Evolutionary conservation across 2,329 filamentous ascomycete species (phyloP).

Genomic region (Orbilia blumenaviensis): DNA sequence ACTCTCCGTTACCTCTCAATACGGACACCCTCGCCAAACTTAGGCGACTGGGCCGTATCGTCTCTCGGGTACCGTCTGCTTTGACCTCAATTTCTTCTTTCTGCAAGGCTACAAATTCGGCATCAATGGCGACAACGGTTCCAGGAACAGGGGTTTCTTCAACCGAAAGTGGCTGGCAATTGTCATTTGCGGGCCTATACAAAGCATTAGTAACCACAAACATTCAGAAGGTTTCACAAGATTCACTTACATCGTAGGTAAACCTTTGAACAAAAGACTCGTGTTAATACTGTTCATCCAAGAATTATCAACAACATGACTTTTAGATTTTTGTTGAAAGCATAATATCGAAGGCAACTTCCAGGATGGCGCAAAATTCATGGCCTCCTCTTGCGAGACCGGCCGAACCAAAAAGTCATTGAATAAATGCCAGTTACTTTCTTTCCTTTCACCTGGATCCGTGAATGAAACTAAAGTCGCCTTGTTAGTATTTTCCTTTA

Average conservation of each 20-base stretch:
- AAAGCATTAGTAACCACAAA: constrained; percentile 52
- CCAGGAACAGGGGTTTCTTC: constrained; percentile 74
- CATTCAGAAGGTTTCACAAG: constrained; percentile 59
- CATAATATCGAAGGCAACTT: constrained; percentile 88
- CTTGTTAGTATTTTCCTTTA: not conserved
- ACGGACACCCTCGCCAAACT: constrained; percentile 94
- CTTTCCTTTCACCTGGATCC: constrained; percentile 67
- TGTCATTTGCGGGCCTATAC: constrained; percentile 63
- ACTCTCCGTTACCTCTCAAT: constrained; percentile 78
- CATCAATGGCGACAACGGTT: constrained; percentile 87
- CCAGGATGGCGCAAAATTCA: constrained; percentile 90
- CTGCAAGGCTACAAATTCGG: constrained; percentile 92
- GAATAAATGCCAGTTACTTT: constrained; percentile 90
- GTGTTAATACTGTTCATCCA: constrained; percentile 90
- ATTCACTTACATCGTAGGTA: constrained; percentile 17
- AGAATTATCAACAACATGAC: constrained; percentile 81
- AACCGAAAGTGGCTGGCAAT: constrained; percentile 70
- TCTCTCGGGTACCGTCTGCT: constrained; percentile 89
- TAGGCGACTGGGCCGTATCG: constrained; percentile 87
- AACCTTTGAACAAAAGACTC: constrained; percentile 79
- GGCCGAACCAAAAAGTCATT: constrained; percentile 94
- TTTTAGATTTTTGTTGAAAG: constrained; percentile 82
- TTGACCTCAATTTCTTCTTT: constrained; percentile 96
- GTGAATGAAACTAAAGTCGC: constrained; percentile 71
- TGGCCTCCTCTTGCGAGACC: constrained; percentile 80